phyloP scores from a whole-genome alignment of 805 yeast genomes.

The Spathaspora hagerdaliae region DNA sequence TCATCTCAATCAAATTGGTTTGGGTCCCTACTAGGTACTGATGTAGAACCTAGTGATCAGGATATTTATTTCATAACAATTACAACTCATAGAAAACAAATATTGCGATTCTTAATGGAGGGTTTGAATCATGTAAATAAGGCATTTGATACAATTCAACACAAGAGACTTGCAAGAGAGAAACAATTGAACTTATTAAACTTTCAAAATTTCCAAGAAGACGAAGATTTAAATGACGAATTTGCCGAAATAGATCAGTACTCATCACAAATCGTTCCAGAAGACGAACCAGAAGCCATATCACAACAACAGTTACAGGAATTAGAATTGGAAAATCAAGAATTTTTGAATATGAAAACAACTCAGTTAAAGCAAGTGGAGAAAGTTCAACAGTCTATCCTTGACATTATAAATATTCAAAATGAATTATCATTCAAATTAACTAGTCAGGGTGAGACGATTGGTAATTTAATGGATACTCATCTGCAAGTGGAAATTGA shows the following conservation, averaged over 20 bases:
- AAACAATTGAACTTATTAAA: conserved; percentile 28
- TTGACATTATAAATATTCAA: conserved; percentile 74
- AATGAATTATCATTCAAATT: conserved; percentile 72
- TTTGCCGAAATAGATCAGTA: background rate
- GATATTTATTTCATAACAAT: conserved; percentile 34
- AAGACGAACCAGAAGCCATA: conserved; percentile 13
- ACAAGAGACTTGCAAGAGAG: conserved; percentile 43
- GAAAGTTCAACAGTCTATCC: conserved; percentile 55
- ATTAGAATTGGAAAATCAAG: conserved; percentile 56
- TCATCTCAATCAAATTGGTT: conserved; percentile 9
- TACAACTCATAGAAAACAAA: conserved; percentile 43
- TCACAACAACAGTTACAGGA: conserved; percentile 56
- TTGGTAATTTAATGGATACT: conserved; percentile 57
- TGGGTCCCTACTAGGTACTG: conserved; percentile 12
- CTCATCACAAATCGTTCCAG: background rate
- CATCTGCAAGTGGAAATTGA: conserved; percentile 66
- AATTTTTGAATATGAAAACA: conserved; percentile 50
- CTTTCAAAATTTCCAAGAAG: conserved; percentile 41
- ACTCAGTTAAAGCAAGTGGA: conserved; percentile 59
- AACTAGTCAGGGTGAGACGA: conserved; percentile 66
- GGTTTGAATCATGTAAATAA: conserved; percentile 40
- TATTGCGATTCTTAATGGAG: conserved; percentile 46
- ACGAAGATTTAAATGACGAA: conserved; percentile 14
- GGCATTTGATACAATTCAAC: conserved; percentile 46
- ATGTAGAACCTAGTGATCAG: conserved; percentile 31